Base-by-base conservation (phyloP, 1,139 yeast species). In the Torulaspora globosa region DNA sequence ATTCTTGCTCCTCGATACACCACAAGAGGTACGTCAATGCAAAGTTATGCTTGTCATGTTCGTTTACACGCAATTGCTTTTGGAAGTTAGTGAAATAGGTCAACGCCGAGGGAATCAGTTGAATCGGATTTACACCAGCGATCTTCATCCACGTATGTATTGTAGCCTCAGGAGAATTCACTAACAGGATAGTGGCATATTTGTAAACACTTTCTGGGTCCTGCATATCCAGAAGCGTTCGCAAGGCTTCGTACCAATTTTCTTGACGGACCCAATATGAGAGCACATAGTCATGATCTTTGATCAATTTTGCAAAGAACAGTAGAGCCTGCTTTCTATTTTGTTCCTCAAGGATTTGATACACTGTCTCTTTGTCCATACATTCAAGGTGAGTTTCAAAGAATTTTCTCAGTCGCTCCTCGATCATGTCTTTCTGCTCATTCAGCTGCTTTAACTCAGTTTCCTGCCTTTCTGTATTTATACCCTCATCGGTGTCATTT, bases 91-190 rank as follows among this genome's bases (percentile, higher is more conserved):
- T 73, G 53, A 80, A 80, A 65, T 84, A 88, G 0, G 81, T 73
- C 51, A 89, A 63, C 14, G 92, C 70, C 0, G 97, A 82, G 1
- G 97, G 95, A 5, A 92, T 67, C 26, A 94, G 70, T 51, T 74
- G 78, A 9, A 77, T 74, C 36, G 82, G 80, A 45, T 84, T 76
- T 14, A 63, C 51, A 12, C 70, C 68, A 1, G 67, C 55, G 29
- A 79, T 62, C 47, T 82, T 74, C 60, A 86, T 75, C 97, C 97
- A 92, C 0, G 86, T 74, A 36, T 84, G 85, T 1, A 86, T 79
- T 0, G 96, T 87, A 11, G 73, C 75, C 30, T 70, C 70, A 0
- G 99, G 92, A 8, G 77, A 68, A 56, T 87, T 85, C 4, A 82
- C 71, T 46, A 92, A 65, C 33, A 92, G 65, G 0, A 81, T 80